Percentiles rank a stretch among this genome's conserved stretches.
Conservation (phyloP, 305 asterid genomes). For the Fraxinus ornus region DNA sequence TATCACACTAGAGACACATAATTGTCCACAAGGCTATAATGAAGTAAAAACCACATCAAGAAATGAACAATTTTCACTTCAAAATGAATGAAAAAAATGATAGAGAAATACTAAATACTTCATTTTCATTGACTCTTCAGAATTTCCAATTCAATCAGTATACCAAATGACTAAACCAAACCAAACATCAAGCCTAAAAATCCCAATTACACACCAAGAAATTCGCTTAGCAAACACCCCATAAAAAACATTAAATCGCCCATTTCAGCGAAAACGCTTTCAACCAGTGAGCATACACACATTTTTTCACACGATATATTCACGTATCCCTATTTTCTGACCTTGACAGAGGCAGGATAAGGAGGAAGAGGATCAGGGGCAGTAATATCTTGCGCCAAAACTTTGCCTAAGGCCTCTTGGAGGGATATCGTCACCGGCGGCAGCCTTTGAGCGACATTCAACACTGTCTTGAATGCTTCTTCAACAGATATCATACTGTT, state of each 20-base stretch:
- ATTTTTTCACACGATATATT: background rate
- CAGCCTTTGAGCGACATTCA: conserved; percentile 55
- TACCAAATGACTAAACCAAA: background rate
- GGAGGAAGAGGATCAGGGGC: conserved; percentile 96
- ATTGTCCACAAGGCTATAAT: background rate
- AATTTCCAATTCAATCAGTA: background rate
- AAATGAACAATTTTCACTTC: background rate
- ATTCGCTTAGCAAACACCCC: background rate
- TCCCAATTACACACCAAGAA: background rate
- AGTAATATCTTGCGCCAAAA: conserved; percentile 69
- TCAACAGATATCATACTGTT: conserved; percentile 27
- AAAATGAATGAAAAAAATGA: background rate
- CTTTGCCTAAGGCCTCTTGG: conserved; percentile 62
- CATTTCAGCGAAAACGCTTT: background rate
- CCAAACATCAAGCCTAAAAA: background rate
- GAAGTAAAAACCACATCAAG: background rate
- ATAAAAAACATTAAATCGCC: background rate
- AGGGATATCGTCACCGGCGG: conserved; percentile 61
- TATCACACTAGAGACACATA: background rate
- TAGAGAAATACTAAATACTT: background rate
- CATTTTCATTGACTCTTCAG: background rate
- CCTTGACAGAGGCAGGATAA: conserved; percentile 92
- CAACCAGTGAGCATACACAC: background rate
- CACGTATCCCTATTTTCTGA: conserved; percentile 5
- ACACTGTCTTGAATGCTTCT: conserved; percentile 64